phyloP scores from a whole-genome alignment of 2,329 filamentous ascomycete species.

The Xylariaceae sp. region DNA sequence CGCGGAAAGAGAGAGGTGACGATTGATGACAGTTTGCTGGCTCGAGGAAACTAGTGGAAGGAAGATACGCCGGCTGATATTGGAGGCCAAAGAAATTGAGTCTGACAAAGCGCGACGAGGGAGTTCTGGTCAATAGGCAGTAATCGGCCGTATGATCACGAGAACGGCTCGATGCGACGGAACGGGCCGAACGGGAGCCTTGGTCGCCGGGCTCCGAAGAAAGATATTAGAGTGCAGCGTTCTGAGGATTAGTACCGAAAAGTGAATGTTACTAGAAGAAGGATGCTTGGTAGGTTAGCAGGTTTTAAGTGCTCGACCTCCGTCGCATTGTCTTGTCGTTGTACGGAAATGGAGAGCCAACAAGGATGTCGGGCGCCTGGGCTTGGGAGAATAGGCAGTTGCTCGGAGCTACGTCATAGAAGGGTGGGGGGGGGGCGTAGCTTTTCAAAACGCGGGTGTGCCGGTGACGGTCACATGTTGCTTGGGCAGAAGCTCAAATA shows the following conservation, averaged over 20 bases:
- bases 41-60: neutral
- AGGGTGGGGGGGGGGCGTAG: neutral
- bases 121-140: neutral
- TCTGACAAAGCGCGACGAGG: neutral
- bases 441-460: too few relatives aligned
- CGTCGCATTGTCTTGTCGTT: constrained; percentile 1
- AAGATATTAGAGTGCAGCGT: neutral
- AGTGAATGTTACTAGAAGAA: neutral
- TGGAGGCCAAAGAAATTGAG: neutral
- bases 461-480: too few relatives aligned
- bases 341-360: constrained; percentile 10
- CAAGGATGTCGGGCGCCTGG: constrained; percentile 11
- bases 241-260: neutral
- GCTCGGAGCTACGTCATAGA: constrained; percentile 23
- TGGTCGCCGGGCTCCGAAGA: neutral
- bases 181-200: neutral
- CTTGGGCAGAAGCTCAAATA: too few relatives aligned
- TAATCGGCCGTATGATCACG: neutral
- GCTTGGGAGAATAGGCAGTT: neutral
- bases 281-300: constrained; percentile 3
- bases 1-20: neutral
- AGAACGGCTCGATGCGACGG: neutral
- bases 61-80: neutral
- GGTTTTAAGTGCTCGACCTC: constrained; percentile 6
- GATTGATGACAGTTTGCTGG: neutral